Percentiles rank a stretch among this genome's conserved stretches.
Evolutionary conservation across 768 basidiomycete genomes (phyloP).

Genomic region (Boletales sp.): DNA sequence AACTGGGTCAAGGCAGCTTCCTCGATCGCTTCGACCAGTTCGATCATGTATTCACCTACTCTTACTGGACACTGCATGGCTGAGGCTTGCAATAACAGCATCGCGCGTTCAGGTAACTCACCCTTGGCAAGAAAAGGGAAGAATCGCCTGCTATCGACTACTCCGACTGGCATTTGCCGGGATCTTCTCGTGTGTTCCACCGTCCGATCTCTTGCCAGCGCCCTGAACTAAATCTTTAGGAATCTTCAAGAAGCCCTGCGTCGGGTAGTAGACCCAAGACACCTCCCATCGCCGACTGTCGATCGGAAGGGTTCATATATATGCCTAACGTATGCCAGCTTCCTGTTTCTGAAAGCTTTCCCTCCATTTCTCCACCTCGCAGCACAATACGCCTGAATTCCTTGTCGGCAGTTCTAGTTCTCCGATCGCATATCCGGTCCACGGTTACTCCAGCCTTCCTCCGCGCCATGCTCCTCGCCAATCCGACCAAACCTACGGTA

Average conservation of each 20-base stretch:
- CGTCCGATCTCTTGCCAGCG: background rate
- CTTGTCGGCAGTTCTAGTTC: conserved; percentile 31
- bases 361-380: background rate
- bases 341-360: background rate
- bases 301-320: conserved; percentile 27
- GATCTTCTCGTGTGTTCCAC: conserved; percentile 11
- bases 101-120: background rate
- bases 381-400: conserved; percentile 29
- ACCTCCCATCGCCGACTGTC: background rate
- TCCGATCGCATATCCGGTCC: conserved; percentile 27
- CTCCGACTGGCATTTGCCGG: background rate
- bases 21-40: background rate
- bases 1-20: conserved; percentile 23
- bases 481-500: conserved; percentile 2
- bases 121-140: conserved; percentile 19
- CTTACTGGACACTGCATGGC: background rate
- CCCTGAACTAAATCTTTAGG: conserved; percentile 10
- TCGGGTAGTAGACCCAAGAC: background rate
- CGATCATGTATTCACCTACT: background rate
- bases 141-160: conserved; percentile 10
- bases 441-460: conserved; percentile 28
- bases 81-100: background rate
- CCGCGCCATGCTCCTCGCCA: conserved; percentile 4
- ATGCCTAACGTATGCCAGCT: conserved; percentile 18
- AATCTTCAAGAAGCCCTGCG: background rate